phyloP scores from a whole-genome alignment of 306 rosid genomes.

The Delonix regia region DNA sequence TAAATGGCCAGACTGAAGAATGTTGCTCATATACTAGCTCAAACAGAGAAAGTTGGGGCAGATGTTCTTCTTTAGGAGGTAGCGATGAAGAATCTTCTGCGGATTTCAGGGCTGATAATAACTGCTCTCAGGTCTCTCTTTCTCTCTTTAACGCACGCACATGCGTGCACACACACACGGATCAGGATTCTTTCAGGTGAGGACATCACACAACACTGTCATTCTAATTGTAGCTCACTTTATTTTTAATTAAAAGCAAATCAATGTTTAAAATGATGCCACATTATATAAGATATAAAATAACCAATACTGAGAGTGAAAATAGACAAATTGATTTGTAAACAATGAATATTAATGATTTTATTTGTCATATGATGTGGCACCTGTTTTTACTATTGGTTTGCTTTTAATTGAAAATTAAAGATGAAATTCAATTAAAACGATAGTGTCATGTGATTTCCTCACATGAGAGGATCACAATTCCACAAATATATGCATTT shows the following conservation, averaged over 20 bases:
- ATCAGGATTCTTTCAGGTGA: neutral
- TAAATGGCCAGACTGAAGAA: constrained; percentile 63
- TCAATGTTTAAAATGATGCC: neutral
- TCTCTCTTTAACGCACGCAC: constrained; percentile 38
- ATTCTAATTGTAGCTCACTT: neutral
- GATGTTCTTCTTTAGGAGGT: constrained; percentile 85
- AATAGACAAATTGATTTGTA: neutral
- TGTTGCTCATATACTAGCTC: constrained; percentile 83
- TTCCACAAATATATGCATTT: neutral
- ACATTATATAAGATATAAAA: neutral
- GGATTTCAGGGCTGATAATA: constrained; percentile 55
- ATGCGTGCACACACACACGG: neutral
- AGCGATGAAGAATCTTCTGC: constrained; percentile 78
- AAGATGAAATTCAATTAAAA: neutral
- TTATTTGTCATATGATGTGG: neutral
- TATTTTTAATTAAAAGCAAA: neutral
- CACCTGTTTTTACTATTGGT: neutral
- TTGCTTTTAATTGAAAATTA: neutral
- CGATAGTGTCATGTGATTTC: neutral
- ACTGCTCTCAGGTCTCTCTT: constrained; percentile 63
- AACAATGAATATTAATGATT: neutral
- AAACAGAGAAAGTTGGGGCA: constrained; percentile 89
- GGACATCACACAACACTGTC: neutral
- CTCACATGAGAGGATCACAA: neutral
- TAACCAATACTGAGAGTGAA: neutral